phyloP scores from a whole-genome alignment of 495 filamentous ascomycete genomes.

The Corynascus novoguineensis region DNA sequence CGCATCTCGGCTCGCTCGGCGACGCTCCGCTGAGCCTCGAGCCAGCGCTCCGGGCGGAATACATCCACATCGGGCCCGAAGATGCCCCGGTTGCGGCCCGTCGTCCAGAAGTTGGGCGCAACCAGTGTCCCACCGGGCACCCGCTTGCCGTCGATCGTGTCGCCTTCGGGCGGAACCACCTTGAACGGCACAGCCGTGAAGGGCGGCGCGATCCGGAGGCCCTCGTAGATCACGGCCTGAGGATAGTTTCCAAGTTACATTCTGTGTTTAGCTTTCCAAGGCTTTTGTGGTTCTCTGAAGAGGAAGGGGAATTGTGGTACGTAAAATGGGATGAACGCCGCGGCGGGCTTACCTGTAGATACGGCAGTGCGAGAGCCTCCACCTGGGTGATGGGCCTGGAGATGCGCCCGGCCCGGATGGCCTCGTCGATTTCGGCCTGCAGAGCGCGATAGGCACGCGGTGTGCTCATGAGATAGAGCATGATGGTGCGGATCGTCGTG shows the following conservation, averaged over 20 bases:
- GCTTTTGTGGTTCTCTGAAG: neutral
- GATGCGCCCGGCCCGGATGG: constrained; percentile 30
- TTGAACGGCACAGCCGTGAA: constrained; percentile 35
- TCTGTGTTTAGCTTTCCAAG: too few relatives aligned
- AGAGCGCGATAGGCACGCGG: constrained; percentile 46
- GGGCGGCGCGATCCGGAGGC: constrained; percentile 43
- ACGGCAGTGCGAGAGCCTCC: constrained; percentile 40
- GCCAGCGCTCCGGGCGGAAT: constrained; percentile 50
- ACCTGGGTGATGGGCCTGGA: constrained; percentile 36
- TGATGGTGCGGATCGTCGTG: constrained; percentile 49
- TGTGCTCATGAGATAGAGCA: constrained; percentile 49
- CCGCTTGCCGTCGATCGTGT: constrained; percentile 43
- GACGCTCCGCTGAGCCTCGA: constrained; percentile 33
- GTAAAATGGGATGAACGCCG: too few relatives aligned
- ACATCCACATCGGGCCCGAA: constrained; percentile 37
- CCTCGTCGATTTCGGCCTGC: constrained; percentile 52
- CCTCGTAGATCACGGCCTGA: constrained; percentile 48
- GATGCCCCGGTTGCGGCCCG: constrained; percentile 25
- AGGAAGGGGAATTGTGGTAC: neutral
- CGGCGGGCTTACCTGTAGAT: constrained; percentile 33
- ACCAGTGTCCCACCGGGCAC: constrained; percentile 50
- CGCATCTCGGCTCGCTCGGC: constrained; percentile 35
- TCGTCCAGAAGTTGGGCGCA: constrained; percentile 40
- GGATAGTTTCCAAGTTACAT: too few relatives aligned
- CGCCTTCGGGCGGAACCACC: constrained; percentile 48